Conservation (phyloP, 2,329 filamentous ascomycete genomes). For the Botrytis aclada region DNA sequence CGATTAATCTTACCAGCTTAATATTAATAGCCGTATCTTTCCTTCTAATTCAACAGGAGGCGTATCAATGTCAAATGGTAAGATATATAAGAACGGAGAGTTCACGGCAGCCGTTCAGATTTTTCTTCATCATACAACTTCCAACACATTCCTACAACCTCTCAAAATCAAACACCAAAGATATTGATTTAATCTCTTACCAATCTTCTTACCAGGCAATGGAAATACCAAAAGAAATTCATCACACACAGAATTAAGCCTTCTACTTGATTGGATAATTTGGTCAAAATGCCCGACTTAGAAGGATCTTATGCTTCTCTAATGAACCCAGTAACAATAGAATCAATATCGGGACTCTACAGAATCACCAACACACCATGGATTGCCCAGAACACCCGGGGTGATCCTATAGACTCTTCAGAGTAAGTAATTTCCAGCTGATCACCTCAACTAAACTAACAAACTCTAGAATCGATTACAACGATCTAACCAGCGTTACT, state of each 20-base stretch:
- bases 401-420: neutral
- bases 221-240: neutral
- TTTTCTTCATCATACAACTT: neutral
- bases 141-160: neutral
- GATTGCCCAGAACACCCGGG: neutral
- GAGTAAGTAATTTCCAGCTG: neutral
- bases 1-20: neutral
- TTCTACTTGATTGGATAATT: neutral
- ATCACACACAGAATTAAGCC: neutral
- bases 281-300: neutral
- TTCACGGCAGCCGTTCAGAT: accelerated
- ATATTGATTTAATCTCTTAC: neutral
- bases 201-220: too few relatives aligned
- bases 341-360: neutral
- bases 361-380: neutral
- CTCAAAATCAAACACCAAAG: accelerated
- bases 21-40: neutral
- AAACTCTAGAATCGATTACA: neutral
- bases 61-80: neutral
- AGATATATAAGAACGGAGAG: neutral
- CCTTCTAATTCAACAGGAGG: neutral
- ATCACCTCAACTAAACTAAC: neutral
- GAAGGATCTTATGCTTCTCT: neutral
- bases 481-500: neutral
- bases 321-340: accelerated